These are phyloP conservation scores for Citrullus colocynthis DNA, from an alignment of 306 rosid genomes.

Conservation along the genomic window DNA sequence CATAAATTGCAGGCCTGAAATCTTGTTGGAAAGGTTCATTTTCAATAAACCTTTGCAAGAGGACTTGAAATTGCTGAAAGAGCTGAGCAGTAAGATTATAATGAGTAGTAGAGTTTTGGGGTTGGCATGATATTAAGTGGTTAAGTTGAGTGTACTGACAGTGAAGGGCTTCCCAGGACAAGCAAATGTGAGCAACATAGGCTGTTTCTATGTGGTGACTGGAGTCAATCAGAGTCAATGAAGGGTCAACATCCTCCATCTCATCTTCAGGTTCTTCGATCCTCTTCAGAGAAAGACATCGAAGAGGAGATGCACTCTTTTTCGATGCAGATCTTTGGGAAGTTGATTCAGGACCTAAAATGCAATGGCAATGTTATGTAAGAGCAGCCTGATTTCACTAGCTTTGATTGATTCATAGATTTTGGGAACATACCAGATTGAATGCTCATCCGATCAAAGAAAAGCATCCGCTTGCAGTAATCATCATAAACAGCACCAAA, in stretches of 20 bases:
- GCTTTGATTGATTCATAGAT: neutral
- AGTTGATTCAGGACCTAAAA: conserved; percentile 39
- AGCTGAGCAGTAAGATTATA: conserved; percentile 73
- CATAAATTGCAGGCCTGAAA: conserved; percentile 54
- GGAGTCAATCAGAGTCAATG: conserved; percentile 29
- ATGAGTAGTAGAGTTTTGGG: conserved; percentile 48
- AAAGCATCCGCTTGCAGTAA: conserved; percentile 77
- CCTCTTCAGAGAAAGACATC: conserved; percentile 87
- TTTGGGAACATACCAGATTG: conserved; percentile 20
- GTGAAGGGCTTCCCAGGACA: conserved; percentile 97
- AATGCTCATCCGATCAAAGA: conserved; percentile 63
- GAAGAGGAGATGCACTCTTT: conserved; percentile 68
- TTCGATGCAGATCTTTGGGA: conserved; percentile 76
- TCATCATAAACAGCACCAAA: conserved; percentile 73
- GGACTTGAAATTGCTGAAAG: conserved; percentile 90
- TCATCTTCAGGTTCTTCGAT: conserved; percentile 66
- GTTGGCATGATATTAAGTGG: conserved; percentile 71
- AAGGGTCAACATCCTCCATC: conserved; percentile 63
- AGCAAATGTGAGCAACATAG: conserved; percentile 81
- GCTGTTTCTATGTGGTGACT: conserved; percentile 72
- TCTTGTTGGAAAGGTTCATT: conserved; percentile 93
- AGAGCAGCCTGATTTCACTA: neutral
- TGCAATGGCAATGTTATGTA: neutral
- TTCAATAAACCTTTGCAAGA: conserved; percentile 82
- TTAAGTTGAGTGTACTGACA: conserved; percentile 77